Base-by-base conservation (phyloP, 139 green algal genomes). In the Chlamydomonas schloesseri region DNA sequence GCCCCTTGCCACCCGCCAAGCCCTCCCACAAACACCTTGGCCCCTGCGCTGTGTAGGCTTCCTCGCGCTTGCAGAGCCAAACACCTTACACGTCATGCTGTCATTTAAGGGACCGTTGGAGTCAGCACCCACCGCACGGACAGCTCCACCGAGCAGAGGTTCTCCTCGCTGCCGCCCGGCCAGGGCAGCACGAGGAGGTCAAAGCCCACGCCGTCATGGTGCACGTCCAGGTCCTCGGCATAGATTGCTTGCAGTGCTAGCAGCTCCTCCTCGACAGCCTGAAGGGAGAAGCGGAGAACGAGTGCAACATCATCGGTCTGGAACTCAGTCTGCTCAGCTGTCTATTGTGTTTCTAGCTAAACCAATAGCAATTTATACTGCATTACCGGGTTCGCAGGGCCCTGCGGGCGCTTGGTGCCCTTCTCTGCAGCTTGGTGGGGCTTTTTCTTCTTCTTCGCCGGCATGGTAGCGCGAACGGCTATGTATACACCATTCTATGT, bases 141-240 rank as follows among this genome's bases (percentile, higher is more conserved):
- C 4, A 85, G 67, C 47, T 77, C 24, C 84, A 90, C 75, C 0
- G 77, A 89, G 1, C 94, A 90, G 42, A 90, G 86, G 83, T 96
- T 96, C 26, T 90, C 81, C 31, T 92, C 88, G 15, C 80, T 67
- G 18, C 91, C 50, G 17, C 88, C 90, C 0, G 90, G 90, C 88
- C 97, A 89, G 5, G 95, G 95, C 60, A 96, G 86, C 6, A 97
- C 84, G 0, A 50, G 50, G 10, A 97, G 82, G 46, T 68, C 68
- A 57, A 96, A 97, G 21, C 93, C 92, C 5, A 73, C 42, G 8
- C 82, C 77, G 57, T 81, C 75, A 21, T 82, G 64, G 15, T 82
- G 83, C n/a, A 62, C 33, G 37, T 71, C 62, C 78, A 90, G 42
- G 69, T 85, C 87, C 2, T 82, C 57, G 9, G 68, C 73, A 50